Conservation (phyloP, 2,329 filamentous ascomycete species). For the Hymenoscyphus scutula region DNA sequence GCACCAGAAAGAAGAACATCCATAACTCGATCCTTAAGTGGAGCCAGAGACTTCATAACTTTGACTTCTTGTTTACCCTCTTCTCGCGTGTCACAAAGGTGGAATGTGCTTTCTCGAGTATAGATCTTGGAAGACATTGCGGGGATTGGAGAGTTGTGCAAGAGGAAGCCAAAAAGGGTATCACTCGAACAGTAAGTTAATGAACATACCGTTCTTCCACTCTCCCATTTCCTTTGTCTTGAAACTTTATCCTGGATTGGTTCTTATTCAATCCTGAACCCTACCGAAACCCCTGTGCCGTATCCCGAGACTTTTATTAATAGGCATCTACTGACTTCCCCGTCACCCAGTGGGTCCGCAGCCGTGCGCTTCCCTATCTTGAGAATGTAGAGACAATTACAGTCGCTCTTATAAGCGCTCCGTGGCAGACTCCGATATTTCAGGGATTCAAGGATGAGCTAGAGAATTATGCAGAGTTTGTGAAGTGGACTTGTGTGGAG, state of each 20-base stretch:
- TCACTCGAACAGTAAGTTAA: background rate
- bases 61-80: background rate
- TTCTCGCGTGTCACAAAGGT: background rate
- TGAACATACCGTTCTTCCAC: too few relatives aligned
- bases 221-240: too few relatives aligned
- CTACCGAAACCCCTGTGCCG: too few relatives aligned
- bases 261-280: too few relatives aligned
- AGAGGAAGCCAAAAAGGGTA: background rate
- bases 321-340: too few relatives aligned
- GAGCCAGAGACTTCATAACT: background rate
- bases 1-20: background rate
- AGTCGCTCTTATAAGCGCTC: background rate
- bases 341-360: background rate
- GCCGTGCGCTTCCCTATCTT: background rate
- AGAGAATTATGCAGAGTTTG: too few relatives aligned
- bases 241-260: too few relatives aligned
- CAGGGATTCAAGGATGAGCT: too few relatives aligned
- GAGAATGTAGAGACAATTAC: background rate
- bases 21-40: background rate
- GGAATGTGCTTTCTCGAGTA: background rate
- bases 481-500: too few relatives aligned
- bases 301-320: too few relatives aligned
- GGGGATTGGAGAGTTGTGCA: background rate
- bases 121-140: background rate
- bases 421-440: too few relatives aligned